Percentiles rank a stretch among this genome's conserved stretches.
Evolutionary conservation across 768 basidiomycete species (phyloP).

Genomic region (Serendipita indica): DNA sequence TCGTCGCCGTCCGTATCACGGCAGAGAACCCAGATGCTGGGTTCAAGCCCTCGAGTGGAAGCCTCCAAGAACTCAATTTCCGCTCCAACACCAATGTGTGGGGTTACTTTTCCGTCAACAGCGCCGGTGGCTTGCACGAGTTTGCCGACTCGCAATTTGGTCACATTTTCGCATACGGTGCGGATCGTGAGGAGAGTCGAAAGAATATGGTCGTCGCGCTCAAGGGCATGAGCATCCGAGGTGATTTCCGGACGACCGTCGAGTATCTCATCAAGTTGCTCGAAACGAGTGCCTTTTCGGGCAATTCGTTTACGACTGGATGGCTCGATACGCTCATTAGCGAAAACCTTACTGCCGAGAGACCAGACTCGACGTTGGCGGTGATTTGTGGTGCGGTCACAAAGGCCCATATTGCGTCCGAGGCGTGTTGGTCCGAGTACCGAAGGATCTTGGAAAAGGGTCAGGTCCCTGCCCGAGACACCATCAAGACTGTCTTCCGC

Average conservation of each 20-base stretch:
- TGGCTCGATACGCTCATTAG: conserved; percentile 98
- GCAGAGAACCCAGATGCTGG: conserved; percentile 99
- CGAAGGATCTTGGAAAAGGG: conserved; percentile 94
- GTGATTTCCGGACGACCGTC: conserved; percentile 96
- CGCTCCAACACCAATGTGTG: conserved; percentile 98
- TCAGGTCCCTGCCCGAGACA: conserved; percentile 88
- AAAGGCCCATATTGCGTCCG: conserved; percentile 82
- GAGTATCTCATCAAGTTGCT: conserved; percentile 98
- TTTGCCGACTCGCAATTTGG: conserved; percentile 99
- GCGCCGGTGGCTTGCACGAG: conserved; percentile 93
- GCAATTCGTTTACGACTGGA: conserved; percentile 95
- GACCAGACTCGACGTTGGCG: conserved; percentile 83
- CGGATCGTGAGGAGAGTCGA: conserved; percentile 84
- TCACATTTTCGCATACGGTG: conserved; percentile 97
- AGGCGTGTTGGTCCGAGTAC: conserved; percentile 85
- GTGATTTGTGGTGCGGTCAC: conserved; percentile 94
- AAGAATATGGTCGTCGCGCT: conserved; percentile 99
- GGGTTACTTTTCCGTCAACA: conserved; percentile 98
- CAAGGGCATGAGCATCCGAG: conserved; percentile 96
- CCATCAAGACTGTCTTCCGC: conserved; percentile 90
- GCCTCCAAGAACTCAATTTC: conserved; percentile 97
- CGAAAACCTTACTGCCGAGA: conserved; percentile 91
- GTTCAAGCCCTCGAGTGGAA: conserved; percentile 97
- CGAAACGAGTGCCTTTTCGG: conserved; percentile 89
- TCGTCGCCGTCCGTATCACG: conserved; percentile 97